Conservation (phyloP, 768 basidiomycete species). For the Xerocomellus intermedius region DNA sequence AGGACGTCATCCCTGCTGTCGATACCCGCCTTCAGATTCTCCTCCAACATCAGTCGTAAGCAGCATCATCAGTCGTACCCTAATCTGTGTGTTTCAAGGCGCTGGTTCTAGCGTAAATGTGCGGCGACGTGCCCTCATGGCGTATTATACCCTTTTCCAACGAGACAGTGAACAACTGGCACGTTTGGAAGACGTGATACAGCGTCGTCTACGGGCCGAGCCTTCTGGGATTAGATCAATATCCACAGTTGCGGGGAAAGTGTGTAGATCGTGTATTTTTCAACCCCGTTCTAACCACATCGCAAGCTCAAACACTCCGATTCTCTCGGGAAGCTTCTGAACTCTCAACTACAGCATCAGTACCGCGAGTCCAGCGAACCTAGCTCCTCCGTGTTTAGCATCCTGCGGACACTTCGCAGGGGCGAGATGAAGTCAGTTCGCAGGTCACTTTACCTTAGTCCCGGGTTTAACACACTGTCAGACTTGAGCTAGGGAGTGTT, state of each 20-base stretch:
- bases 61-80: slow-evolving; percentile 32
- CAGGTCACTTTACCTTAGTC: background rate
- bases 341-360: slow-evolving; percentile 18
- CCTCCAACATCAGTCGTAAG: slow-evolving; percentile 75
- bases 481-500: slow-evolving; percentile 23
- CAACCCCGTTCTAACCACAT: slow-evolving; percentile 2
- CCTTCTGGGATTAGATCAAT: slow-evolving; percentile 9
- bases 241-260: slow-evolving; percentile 21
- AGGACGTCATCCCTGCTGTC: slow-evolving; percentile 75
- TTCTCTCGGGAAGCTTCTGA: slow-evolving; percentile 21
- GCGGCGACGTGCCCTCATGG: slow-evolving; percentile 60
- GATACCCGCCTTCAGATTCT: slow-evolving; percentile 63
- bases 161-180: slow-evolving; percentile 47
- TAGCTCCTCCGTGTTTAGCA: background rate
- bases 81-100: slow-evolving; percentile 1
- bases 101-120: slow-evolving; percentile 47
- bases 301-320: slow-evolving; percentile 25
- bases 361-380: slow-evolving; percentile 9
- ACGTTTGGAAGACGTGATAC: slow-evolving; percentile 33
- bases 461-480: slow-evolving; percentile 5
- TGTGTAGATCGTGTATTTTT: slow-evolving; percentile 8
- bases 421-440: slow-evolving; percentile 24
- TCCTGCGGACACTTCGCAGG: slow-evolving; percentile 25
- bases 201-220: slow-evolving; percentile 8
- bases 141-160: slow-evolving; percentile 51